Percentiles rank a stretch among this genome's conserved stretches.
These are phyloP conservation scores for Cucumis cinereus DNA, from an alignment of 306 rosid genomes.

Conservation along the genomic window DNA sequence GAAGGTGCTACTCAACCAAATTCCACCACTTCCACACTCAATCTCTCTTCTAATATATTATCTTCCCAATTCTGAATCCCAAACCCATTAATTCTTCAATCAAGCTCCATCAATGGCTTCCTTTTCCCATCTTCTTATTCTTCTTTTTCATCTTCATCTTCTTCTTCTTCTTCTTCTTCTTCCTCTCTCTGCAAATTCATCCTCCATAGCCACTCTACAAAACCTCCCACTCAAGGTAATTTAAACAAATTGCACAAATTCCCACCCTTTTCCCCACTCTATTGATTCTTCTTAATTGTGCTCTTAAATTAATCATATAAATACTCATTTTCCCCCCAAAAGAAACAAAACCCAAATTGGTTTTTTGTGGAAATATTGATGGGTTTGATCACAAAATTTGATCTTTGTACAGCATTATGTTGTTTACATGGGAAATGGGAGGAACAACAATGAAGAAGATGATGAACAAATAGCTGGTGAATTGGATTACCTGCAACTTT, in stretches of 20 bases:
- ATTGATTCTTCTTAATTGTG: background rate
- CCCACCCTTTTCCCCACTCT: background rate
- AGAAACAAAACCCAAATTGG: background rate
- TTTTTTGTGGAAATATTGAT: background rate
- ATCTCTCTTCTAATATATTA: background rate
- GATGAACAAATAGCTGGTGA: constrained; percentile 19
- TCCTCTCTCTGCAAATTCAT: constrained; percentile 9
- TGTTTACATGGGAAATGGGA: constrained; percentile 76
- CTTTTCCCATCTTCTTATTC: constrained; percentile 18
- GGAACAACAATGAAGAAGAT: constrained; percentile 25
- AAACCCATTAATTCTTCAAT: background rate
- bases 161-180: constrained; percentile 15
- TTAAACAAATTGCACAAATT: background rate
- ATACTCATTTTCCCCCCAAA: background rate
- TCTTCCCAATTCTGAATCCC: background rate
- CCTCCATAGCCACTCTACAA: constrained; percentile 20
- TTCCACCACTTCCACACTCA: constrained; percentile 3
- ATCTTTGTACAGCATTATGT: constrained; percentile 54
- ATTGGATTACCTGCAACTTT: constrained; percentile 36
- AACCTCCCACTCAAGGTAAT: constrained; percentile 57
- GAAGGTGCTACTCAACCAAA: background rate
- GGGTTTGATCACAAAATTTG: background rate
- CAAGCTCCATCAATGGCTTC: constrained; percentile 36
- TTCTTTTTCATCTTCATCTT: background rate
- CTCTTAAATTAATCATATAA: no score